Conservation (phyloP, 192 early-diverging fungal species). For the Coemansia sp. region DNA sequence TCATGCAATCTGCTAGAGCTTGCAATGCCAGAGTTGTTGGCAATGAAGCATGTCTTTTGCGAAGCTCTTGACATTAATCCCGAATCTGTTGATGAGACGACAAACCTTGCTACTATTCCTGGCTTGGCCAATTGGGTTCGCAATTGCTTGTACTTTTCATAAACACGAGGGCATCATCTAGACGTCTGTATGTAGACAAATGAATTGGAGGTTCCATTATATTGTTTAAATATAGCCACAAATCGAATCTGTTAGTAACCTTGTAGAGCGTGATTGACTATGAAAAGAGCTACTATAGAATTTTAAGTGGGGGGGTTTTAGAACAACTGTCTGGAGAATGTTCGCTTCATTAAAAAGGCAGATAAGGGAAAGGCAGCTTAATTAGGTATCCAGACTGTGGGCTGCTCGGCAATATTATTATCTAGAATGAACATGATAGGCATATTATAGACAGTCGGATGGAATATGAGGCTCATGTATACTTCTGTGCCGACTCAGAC, state of each 20-base stretch:
- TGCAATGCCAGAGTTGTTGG: slow-evolving; percentile 45
- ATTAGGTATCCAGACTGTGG: no score
- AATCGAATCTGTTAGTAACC: not conserved
- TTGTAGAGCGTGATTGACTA: not conserved
- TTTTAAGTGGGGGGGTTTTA: no score
- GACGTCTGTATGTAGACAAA: not conserved
- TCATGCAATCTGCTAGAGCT: slow-evolving; percentile 46
- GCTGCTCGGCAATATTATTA: no score
- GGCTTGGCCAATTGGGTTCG: slow-evolving; percentile 49
- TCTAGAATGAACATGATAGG: no score
- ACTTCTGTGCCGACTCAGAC: no score
- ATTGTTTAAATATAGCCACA: not conserved
- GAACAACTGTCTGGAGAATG: no score
- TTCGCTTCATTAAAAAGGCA: no score
- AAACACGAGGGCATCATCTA: not conserved
- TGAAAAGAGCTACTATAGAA: no score
- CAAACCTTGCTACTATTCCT: slow-evolving; percentile 36
- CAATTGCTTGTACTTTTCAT: slow-evolving; percentile 15
- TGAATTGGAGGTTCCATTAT: not conserved
- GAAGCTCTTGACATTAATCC: slow-evolving; percentile 41
- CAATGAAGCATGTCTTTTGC: slow-evolving; percentile 52
- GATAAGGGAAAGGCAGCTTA: no score
- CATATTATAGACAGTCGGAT: no score
- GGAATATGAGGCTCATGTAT: no score
- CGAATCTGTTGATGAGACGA: slow-evolving; percentile 32